A percentile compares a stretch with the other conserved stretches of the same genome.
These are phyloP conservation scores for Melampsora americana DNA, from an alignment of 1,284 basidiomycete species.

Conservation along the genomic window DNA sequence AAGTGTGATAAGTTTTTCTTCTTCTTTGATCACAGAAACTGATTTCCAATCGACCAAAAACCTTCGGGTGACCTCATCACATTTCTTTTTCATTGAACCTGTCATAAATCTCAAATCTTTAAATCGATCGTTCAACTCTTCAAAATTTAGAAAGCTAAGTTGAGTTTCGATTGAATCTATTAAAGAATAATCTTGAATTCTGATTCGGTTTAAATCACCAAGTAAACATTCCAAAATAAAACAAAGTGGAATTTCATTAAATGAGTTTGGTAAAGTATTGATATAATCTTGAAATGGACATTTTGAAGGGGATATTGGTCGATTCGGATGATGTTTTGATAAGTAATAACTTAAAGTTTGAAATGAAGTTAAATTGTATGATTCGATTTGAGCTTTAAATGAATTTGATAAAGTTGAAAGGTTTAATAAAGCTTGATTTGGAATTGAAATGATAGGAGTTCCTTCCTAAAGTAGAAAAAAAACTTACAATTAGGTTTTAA, in stretches of 20 bases:
- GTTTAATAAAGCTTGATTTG: constrained; percentile 13
- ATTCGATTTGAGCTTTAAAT: constrained; percentile 1
- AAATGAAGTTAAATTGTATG: background rate
- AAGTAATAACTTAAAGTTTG: constrained; percentile 25
- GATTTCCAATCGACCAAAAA: constrained; percentile 30
- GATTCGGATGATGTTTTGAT: background rate
- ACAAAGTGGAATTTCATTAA: constrained; percentile 8
- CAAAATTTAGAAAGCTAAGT: background rate
- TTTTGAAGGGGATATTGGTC: background rate
- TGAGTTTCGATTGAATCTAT: background rate
- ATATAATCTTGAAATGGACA: constrained; percentile 3
- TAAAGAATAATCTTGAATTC: background rate
- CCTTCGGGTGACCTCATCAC: constrained; percentile 5
- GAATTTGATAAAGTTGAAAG: constrained; percentile 2
- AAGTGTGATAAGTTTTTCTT: background rate
- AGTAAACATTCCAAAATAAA: background rate
- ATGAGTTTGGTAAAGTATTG: background rate
- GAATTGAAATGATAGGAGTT: constrained; percentile 4
- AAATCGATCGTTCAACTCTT: background rate
- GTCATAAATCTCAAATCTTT: constrained; percentile 13
- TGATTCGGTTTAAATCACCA: constrained; percentile 2
- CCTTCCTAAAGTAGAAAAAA: constrained; percentile 6
- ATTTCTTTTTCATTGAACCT: background rate
- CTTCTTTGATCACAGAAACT: background rate
- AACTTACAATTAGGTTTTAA: background rate